A percentile compares a stretch with the other conserved stretches of the same genome.
phyloP scores from a whole-genome alignment of 768 basidiomycete species.

The Tylopilus intermedius region DNA sequence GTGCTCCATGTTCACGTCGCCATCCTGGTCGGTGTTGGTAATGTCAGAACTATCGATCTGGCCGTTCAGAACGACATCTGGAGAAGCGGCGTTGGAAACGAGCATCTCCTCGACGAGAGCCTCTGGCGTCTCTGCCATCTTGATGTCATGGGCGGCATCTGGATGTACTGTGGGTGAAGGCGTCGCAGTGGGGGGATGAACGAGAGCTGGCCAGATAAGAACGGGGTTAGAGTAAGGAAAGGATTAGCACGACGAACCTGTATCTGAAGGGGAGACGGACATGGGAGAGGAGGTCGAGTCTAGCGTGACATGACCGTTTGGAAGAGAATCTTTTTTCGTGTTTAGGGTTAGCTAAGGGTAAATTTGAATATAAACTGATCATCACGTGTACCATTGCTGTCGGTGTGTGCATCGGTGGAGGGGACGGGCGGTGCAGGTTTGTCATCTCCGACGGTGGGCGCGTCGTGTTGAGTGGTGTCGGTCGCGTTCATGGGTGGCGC shows the following conservation, averaged over 20 bases:
- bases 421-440: slow-evolving; percentile 19
- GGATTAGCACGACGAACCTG: slow-evolving; percentile 39
- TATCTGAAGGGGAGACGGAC: slow-evolving; percentile 46
- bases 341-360: slow-evolving; percentile 36
- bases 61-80: slow-evolving; percentile 18
- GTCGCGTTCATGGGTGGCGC: slow-evolving; percentile 62
- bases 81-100: slow-evolving; percentile 9
- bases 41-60: slow-evolving; percentile 26
- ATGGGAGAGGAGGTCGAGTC: slow-evolving; percentile 33
- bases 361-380: slow-evolving; percentile 28
- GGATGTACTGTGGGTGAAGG: slow-evolving; percentile 43
- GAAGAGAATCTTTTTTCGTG: slow-evolving; percentile 28
- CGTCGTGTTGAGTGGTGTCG: slow-evolving; percentile 26
- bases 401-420: slow-evolving; percentile 16
- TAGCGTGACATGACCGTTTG: slow-evolving; percentile 59
- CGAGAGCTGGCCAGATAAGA: slow-evolving; percentile 36
- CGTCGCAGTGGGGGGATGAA: slow-evolving; percentile 41
- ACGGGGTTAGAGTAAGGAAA: slow-evolving; percentile 14
- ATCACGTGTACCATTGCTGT: slow-evolving; percentile 40
- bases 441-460: slow-evolving; percentile 31
- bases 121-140: slow-evolving; percentile 41
- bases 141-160: slow-evolving; percentile 48
- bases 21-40: slow-evolving; percentile 19
- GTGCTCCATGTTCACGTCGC: slow-evolving; percentile 31
- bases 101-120: slow-evolving; percentile 13